Percentiles rank a stretch among this genome's conserved stretches.
phyloP scores from a whole-genome alignment of 768 basidiomycete genomes.

The Rickenella mellea region DNA sequence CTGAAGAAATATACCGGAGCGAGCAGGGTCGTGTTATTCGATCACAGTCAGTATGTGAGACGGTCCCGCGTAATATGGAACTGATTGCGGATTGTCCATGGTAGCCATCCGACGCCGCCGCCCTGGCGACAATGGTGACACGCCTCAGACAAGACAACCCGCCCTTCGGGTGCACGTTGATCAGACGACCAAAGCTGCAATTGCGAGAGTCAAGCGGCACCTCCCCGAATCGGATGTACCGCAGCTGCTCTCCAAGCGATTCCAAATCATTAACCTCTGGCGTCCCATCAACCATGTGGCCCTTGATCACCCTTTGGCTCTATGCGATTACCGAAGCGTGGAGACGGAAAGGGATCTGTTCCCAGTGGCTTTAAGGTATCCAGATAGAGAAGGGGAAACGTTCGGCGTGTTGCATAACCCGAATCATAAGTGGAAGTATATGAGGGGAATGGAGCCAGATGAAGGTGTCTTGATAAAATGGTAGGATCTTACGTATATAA shows the following conservation, averaged over 20 bases:
- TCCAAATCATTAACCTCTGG: conserved; percentile 48
- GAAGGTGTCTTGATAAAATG: conserved; percentile 41
- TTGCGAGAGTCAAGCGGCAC: conserved; percentile 39
- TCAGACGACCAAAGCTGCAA: conserved; percentile 35
- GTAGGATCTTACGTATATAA: conserved; percentile 15
- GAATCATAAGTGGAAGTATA: conserved; percentile 35
- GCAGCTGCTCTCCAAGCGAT: conserved; percentile 35
- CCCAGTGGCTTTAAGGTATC: conserved; percentile 27
- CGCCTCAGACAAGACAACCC: conserved; percentile 33
- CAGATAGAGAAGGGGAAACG: conserved; percentile 35
- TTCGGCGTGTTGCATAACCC: conserved; percentile 28
- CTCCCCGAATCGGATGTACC: conserved; percentile 36
- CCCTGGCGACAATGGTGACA: conserved; percentile 26
- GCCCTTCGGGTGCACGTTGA: conserved; percentile 35
- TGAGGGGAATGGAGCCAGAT: conserved; percentile 32
- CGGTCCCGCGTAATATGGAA: neutral
- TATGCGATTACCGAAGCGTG: conserved; percentile 37
- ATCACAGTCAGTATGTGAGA: conserved; percentile 43
- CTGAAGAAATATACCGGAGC: conserved; percentile 55
- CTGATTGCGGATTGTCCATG: neutral
- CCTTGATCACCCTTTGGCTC: conserved; percentile 36
- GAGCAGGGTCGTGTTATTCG: conserved; percentile 49
- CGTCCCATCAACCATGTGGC: conserved; percentile 37
- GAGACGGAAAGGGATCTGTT: conserved; percentile 27
- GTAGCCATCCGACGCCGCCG: conserved; percentile 38